Conservation (phyloP, 2,329 filamentous ascomycete species). For the Pleurostoma richardsiae region DNA sequence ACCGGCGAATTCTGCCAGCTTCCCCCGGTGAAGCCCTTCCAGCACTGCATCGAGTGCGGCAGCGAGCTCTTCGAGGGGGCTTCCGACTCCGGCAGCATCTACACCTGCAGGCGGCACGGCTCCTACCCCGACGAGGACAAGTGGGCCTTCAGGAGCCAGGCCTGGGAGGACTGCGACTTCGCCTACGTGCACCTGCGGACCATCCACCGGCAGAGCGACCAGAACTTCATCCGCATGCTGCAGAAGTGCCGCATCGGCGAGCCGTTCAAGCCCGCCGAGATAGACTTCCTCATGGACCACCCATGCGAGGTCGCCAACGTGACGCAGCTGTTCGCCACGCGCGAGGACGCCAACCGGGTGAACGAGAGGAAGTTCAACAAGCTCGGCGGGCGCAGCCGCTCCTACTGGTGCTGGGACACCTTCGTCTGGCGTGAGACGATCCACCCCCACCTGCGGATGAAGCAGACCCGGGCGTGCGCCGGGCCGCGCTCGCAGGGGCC, state of each 20-base stretch:
- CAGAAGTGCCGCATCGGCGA: slow-evolving; percentile 47
- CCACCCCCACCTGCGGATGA: slow-evolving; percentile 19
- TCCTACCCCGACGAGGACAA: slow-evolving; percentile 42
- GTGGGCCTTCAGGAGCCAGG: slow-evolving; percentile 54
- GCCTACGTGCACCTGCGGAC: slow-evolving; percentile 43
- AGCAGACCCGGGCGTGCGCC: slow-evolving; percentile 11
- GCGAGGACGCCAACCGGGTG: slow-evolving; percentile 26
- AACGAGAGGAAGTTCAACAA: slow-evolving; percentile 27
- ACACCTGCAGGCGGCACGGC: slow-evolving; percentile 27
- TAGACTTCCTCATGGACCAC: slow-evolving; percentile 38
- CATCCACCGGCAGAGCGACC: slow-evolving; percentile 54
- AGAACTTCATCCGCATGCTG: slow-evolving; percentile 47
- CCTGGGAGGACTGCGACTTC: slow-evolving; percentile 52
- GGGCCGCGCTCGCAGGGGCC: slow-evolving; percentile 16
- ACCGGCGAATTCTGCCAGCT: slow-evolving; percentile 59
- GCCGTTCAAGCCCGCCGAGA: slow-evolving; percentile 27
- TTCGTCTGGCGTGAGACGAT: slow-evolving; percentile 27
- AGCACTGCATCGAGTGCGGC: slow-evolving; percentile 44
- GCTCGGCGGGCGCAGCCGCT: slow-evolving; percentile 19
- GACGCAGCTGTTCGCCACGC: slow-evolving; percentile 37
- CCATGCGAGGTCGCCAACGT: slow-evolving; percentile 32
- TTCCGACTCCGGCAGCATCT: slow-evolving; percentile 11
- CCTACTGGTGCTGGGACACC: slow-evolving; percentile 30
- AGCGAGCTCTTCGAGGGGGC: slow-evolving; percentile 17
- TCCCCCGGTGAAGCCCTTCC: slow-evolving; percentile 53